A percentile compares a stretch with the other conserved stretches of the same genome.
Conservation (phyloP, 495 filamentous ascomycete species). For the Thermochaetoides thermophila region DNA sequence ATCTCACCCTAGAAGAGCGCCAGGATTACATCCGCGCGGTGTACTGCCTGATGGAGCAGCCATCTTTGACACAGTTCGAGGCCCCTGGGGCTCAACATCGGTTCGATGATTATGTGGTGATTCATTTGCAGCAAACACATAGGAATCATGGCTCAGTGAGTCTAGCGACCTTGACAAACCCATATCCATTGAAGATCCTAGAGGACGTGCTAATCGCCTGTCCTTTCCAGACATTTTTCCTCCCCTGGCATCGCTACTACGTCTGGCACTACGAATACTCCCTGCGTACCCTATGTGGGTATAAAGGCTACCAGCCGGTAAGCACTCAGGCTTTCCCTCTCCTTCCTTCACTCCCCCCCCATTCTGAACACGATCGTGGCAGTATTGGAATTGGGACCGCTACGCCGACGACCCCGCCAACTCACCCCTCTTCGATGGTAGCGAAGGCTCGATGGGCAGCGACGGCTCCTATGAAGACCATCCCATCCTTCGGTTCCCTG, state of each 20-base stretch:
- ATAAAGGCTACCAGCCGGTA: slow-evolving; percentile 34
- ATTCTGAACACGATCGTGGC: not conserved
- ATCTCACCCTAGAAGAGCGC: slow-evolving; percentile 31
- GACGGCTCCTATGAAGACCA: slow-evolving; percentile 20
- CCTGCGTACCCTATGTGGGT: slow-evolving; percentile 53
- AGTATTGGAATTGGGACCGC: slow-evolving; percentile 19
- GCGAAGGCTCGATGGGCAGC: slow-evolving; percentile 16
- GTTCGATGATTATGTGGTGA: slow-evolving; percentile 56
- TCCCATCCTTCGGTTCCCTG: slow-evolving; percentile 10
- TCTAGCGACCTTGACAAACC: slow-evolving; percentile 17
- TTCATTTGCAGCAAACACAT: slow-evolving; percentile 47
- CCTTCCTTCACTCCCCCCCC: not conserved
- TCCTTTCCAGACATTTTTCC: slow-evolving; percentile 48
- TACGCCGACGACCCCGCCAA: slow-evolving; percentile 14
- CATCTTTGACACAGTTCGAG: slow-evolving; percentile 23
- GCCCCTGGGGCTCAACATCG: slow-evolving; percentile 22
- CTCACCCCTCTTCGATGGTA: slow-evolving; percentile 15
- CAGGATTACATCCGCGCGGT: slow-evolving; percentile 48
- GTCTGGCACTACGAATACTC: slow-evolving; percentile 48
- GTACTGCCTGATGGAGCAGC: slow-evolving; percentile 41
- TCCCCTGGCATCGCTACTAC: slow-evolving; percentile 59
- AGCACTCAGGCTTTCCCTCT: not conserved
- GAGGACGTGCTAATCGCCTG: no score
- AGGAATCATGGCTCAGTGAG: slow-evolving; percentile 42
- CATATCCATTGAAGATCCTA: no score